Evolutionary conservation across 768 basidiomycete species (phyloP).

Genomic region (Termitomyces sp.): DNA sequence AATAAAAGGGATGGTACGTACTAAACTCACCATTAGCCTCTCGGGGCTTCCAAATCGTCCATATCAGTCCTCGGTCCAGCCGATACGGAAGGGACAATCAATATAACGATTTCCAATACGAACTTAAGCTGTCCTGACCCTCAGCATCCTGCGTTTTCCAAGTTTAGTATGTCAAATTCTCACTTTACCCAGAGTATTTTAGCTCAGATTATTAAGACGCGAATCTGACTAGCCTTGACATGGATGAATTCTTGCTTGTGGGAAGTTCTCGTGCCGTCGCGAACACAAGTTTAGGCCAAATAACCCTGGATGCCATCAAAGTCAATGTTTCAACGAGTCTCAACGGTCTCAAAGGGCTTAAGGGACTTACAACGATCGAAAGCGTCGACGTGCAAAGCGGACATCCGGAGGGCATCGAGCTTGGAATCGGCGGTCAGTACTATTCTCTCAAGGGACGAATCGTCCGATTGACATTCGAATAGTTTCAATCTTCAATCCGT

Average conservation of each 20-base stretch:
- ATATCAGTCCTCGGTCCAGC: constrained; percentile 45
- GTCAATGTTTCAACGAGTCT: constrained; percentile 64
- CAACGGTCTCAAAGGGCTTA: constrained; percentile 55
- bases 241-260: constrained; percentile 49
- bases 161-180: constrained; percentile 45
- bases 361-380: constrained; percentile 48
- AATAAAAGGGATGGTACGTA: not conserved
- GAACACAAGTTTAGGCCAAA: constrained; percentile 54
- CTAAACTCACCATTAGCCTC: constrained; percentile 32
- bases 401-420: constrained; percentile 47
- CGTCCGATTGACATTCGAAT: not conserved
- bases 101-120: constrained; percentile 56
- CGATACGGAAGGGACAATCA: constrained; percentile 56
- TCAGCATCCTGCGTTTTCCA: constrained; percentile 46
- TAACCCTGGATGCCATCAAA: constrained; percentile 66
- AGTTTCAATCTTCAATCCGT: constrained; percentile 66
- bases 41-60: constrained; percentile 57
- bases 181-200: not conserved
- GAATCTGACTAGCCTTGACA: constrained; percentile 44
- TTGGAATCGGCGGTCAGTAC: constrained; percentile 49
- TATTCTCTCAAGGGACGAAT: not conserved
- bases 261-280: constrained; percentile 58
- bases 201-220: constrained; percentile 31
- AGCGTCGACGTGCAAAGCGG: constrained; percentile 65
- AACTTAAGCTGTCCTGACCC: constrained; percentile 40